These are phyloP conservation scores for Solanum boliviense DNA, from an alignment of 257 asterid genomes.

Conservation along the genomic window DNA sequence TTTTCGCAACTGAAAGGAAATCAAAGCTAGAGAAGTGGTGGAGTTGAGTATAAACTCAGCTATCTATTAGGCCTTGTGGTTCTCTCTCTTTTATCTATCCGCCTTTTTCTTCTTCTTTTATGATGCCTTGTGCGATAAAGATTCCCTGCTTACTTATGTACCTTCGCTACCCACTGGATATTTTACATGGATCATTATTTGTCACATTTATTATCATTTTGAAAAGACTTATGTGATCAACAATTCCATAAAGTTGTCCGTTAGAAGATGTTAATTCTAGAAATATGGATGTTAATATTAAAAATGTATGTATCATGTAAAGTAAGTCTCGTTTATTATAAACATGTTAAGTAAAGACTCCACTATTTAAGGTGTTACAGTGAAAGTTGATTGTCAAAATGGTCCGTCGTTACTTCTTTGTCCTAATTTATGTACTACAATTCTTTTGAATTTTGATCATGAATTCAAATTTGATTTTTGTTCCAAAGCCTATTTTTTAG, in stretches of 20 bases:
- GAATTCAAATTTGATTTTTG: too few species aligned
- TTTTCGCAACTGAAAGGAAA: background rate
- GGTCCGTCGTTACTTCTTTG: background rate
- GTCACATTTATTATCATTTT: too few species aligned
- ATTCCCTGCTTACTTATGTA: background rate
- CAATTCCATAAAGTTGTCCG: too few species aligned
- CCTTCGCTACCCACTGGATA: background rate
- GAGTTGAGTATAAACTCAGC: background rate
- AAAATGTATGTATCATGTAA: too few species aligned
- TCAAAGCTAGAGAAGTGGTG: background rate
- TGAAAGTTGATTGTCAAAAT: background rate
- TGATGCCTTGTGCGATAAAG: background rate
- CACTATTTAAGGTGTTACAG: background rate
- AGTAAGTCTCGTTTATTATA: too few species aligned
- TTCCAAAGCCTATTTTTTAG: too few species aligned
- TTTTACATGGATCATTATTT: background rate
- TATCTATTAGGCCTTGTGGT: constrained; percentile 2
- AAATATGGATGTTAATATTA: too few species aligned
- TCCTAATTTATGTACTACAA: too few species aligned
- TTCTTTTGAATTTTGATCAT: too few species aligned
- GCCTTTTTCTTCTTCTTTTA: background rate
- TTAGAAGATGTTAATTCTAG: too few species aligned
- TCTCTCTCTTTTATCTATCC: constrained; percentile 14
- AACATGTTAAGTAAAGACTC: too few species aligned
- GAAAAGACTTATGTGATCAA: too few species aligned